Conservation (phyloP, 495 filamentous ascomycete genomes). For the Ramalina intermedia region DNA sequence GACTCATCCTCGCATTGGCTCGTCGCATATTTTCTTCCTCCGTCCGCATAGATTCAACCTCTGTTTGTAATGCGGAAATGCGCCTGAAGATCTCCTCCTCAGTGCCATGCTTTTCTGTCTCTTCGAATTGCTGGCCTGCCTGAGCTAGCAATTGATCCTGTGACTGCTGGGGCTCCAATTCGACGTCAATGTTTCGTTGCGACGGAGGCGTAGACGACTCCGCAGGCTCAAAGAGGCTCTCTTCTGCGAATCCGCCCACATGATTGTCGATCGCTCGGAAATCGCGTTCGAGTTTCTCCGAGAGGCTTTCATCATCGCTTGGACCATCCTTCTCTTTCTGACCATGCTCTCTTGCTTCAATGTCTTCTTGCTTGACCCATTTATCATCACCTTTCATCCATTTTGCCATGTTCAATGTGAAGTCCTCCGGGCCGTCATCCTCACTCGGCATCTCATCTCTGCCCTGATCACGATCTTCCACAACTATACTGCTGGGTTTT, state of each 20-base stretch:
- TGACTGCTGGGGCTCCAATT: not conserved
- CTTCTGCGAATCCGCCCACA: not conserved
- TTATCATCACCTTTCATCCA: slow-evolving; percentile 31
- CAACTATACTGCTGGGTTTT: slow-evolving; percentile 19
- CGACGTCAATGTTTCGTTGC: not conserved
- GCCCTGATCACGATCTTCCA: slow-evolving; percentile 19
- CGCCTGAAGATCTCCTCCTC: slow-evolving; percentile 15
- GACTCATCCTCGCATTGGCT: not conserved
- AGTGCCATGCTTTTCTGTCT: slow-evolving; percentile 3
- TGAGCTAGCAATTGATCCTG: not conserved
- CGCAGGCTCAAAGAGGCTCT: slow-evolving; percentile 10
- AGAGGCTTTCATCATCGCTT: too few species aligned
- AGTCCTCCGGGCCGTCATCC: slow-evolving; percentile 38
- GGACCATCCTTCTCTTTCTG: not conserved
- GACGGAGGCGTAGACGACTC: slow-evolving; percentile 11
- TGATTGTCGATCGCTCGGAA: not conserved
- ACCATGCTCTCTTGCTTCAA: slow-evolving; percentile 3
- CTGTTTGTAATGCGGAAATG: slow-evolving; percentile 13
- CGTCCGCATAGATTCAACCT: slow-evolving; percentile 11
- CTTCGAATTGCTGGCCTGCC: not conserved
- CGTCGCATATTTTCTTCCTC: slow-evolving; percentile 9
- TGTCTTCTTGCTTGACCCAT: slow-evolving; percentile 14
- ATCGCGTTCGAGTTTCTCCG: too few species aligned
- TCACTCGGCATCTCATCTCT: slow-evolving; percentile 27
- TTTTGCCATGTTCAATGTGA: slow-evolving; percentile 35